Evolutionary conservation across 768 basidiomycete genomes (phyloP).

Genomic region (Phlebiopsis gigantea): DNA sequence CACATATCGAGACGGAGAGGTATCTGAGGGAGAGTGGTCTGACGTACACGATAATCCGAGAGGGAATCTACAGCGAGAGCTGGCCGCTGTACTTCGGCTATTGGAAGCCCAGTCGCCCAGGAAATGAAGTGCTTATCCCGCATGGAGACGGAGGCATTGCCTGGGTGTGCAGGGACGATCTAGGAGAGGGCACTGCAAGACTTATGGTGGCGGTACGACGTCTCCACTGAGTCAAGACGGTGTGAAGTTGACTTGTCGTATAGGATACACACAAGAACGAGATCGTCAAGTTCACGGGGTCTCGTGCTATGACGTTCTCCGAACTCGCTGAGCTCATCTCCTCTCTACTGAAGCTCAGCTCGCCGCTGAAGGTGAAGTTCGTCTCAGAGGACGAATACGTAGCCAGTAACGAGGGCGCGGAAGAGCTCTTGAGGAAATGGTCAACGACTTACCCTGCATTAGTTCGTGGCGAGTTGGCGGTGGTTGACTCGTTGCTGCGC

Average conservation of each 20-base stretch:
- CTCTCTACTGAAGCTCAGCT: conserved; percentile 12
- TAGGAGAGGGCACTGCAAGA: conserved; percentile 31
- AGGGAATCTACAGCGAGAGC: conserved; percentile 32
- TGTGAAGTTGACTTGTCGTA: conserved; percentile 6
- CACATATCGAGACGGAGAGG: conserved; percentile 29
- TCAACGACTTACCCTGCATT: conserved; percentile 27
- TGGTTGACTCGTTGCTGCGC: conserved; percentile 24
- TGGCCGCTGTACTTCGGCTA: conserved; percentile 28
- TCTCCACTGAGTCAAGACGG: not conserved
- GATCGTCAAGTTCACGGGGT: conserved; percentile 25
- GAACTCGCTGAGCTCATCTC: conserved; percentile 23
- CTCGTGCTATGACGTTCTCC: conserved; percentile 19
- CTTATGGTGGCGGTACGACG: conserved; percentile 20
- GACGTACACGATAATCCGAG: conserved; percentile 29
- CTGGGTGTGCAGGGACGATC: conserved; percentile 30
- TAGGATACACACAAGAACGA: conserved; percentile 22
- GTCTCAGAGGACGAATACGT: conserved; percentile 25
- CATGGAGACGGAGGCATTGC: conserved; percentile 31
- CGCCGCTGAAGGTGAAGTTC: conserved; percentile 19
- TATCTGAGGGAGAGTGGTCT: conserved; percentile 28
- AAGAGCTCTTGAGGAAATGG: conserved; percentile 25
- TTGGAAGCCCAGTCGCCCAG: conserved; percentile 18
- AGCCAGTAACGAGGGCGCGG: conserved; percentile 18
- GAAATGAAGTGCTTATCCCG: conserved; percentile 24
- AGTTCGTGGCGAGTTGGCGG: conserved; percentile 24